Conservation (phyloP, 2,329 filamentous ascomycete genomes). For the Cordyceps javanica region DNA sequence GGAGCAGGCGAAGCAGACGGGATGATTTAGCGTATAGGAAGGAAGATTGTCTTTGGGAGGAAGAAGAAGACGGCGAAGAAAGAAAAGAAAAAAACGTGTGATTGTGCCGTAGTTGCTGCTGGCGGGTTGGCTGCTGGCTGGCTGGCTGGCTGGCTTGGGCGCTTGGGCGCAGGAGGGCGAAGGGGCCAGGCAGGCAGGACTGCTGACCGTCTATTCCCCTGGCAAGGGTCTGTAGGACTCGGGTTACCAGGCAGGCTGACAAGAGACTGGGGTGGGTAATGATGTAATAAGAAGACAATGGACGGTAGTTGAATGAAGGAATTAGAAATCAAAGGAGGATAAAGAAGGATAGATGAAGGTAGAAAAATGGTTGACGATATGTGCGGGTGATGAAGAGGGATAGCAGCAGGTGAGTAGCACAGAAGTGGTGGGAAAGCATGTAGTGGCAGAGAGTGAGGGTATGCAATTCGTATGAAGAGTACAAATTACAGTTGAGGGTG, state of each 20-base stretch:
- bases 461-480: no score
- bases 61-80: no score
- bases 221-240: neutral
- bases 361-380: neutral
- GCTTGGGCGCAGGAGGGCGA: constrained; percentile 5
- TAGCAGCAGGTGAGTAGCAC: neutral
- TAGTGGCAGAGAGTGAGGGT: neutral
- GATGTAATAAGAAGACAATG: neutral
- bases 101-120: neutral
- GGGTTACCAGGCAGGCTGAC: neutral
- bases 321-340: neutral
- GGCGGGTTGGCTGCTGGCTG: no score
- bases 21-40: neutral
- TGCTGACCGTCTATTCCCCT: constrained; percentile 10
- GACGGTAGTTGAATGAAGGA: neutral
- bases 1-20: neutral
- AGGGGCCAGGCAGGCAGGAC: constrained; percentile 7
- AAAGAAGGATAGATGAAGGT: neutral
- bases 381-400: neutral
- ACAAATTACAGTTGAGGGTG: no score
- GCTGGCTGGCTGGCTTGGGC: constrained; percentile 4
- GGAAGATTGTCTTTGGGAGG: neutral
- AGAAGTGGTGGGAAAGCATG: neutral
- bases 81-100: constrained; percentile 6
- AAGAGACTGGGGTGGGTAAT: neutral